Conservation (phyloP, 768 basidiomycete species). For the Erythrobasidium yunnanense region DNA sequence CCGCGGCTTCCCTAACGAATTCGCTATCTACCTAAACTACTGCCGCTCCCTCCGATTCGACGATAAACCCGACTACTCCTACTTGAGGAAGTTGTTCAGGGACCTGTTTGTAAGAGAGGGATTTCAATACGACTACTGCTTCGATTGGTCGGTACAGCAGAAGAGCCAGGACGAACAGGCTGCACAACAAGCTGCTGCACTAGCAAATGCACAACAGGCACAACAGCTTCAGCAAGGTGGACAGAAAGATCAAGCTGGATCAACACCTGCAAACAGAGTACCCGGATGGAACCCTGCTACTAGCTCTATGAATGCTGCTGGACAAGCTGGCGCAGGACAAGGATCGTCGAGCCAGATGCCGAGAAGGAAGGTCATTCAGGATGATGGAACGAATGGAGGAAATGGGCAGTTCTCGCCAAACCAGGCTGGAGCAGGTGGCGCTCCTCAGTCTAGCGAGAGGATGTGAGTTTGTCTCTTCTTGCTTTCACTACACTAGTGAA, state of each 20-base stretch:
- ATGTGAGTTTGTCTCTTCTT: conserved; percentile 7
- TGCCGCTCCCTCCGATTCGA: conserved; percentile 97
- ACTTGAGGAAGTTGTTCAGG: conserved; percentile 93
- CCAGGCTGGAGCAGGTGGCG: no score
- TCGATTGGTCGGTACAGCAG: conserved; percentile 62
- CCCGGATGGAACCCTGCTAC: no score
- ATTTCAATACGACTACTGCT: conserved; percentile 98
- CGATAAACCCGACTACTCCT: conserved; percentile 99
- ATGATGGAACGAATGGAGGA: no score
- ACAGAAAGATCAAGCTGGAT: no score
- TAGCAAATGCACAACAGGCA: background rate
- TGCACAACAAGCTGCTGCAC: background rate
- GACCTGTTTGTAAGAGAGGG: conserved; percentile 54
- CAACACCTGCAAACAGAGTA: no score
- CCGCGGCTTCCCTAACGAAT: conserved; percentile 99
- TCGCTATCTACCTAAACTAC: conserved; percentile 98
- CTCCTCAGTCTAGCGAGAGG: conserved; percentile 2
- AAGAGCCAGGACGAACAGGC: conserved; percentile 9
- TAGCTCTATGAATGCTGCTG: no score
- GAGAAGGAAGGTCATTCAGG: background rate
- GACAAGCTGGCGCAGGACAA: background rate
- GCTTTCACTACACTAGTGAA: no score
- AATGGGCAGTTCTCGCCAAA: no score
- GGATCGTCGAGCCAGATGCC: background rate
- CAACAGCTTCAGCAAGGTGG: background rate